These are phyloP conservation scores for Anthostomella pinea DNA, from an alignment of 2,329 filamentous ascomycete species.

Conservation along the genomic window DNA sequence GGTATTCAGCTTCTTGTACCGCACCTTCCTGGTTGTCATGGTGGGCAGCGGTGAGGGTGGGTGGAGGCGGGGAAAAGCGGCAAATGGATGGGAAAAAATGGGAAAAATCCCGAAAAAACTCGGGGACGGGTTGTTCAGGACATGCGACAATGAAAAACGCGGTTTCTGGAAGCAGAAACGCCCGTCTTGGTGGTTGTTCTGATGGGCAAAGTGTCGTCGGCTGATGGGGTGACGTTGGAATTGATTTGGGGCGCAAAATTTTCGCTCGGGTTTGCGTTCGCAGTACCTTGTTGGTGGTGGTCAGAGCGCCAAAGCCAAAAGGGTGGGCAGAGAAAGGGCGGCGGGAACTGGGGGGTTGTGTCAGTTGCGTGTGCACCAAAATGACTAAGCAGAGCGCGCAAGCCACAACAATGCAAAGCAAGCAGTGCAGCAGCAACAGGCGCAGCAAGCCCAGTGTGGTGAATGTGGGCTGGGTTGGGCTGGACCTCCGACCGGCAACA, in stretches of 20 bases:
- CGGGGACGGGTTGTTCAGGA: constrained; percentile 59
- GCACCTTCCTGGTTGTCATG: constrained; percentile 67
- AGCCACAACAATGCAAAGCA: too few relatives aligned
- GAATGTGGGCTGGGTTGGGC: too few relatives aligned
- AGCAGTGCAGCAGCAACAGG: too few relatives aligned
- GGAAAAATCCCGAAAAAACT: constrained; percentile 63
- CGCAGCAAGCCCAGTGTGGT: too few relatives aligned
- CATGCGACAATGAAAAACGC: constrained; percentile 50
- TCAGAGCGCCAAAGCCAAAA: too few relatives aligned
- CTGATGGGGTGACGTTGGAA: constrained; percentile 55
- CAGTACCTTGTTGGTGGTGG: constrained; percentile 6
- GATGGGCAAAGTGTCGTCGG: constrained; percentile 46
- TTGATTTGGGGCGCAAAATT: constrained; percentile 55
- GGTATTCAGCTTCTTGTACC: constrained; percentile 87
- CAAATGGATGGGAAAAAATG: constrained; percentile 52
- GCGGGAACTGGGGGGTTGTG: too few relatives aligned
- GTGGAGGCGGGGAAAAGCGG: constrained; percentile 32
- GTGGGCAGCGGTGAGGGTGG: constrained; percentile 34
- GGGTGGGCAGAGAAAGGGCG: too few relatives aligned
- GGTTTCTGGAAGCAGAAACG: constrained; percentile 55
- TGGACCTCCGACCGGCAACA: too few relatives aligned
- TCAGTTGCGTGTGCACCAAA: neutral
- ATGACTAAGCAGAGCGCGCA: too few relatives aligned
- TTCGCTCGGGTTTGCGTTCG: constrained; percentile 36
- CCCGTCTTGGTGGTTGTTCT: constrained; percentile 50